phyloP scores from a whole-genome alignment of 768 basidiomycete genomes.

The Boletus vermiculosoides region DNA sequence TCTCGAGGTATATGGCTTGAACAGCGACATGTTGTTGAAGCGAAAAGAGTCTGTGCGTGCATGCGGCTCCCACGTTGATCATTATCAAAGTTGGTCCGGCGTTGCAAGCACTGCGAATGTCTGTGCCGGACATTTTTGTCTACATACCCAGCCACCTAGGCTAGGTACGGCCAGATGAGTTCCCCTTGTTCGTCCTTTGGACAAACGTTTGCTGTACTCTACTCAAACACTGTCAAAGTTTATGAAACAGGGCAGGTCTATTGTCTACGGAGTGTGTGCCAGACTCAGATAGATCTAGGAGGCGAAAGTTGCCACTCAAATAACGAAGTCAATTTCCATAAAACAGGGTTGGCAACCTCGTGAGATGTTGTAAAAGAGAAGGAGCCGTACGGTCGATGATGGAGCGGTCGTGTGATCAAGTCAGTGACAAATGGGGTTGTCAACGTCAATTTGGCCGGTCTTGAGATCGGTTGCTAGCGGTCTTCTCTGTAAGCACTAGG shows the following conservation, averaged over 20 bases:
- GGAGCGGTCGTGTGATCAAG: neutral
- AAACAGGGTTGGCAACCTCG: neutral
- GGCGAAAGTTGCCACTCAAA: neutral
- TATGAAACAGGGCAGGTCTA: neutral
- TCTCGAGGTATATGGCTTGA: constrained; percentile 16
- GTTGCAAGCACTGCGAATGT: too few species aligned
- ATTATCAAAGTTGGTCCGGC: too few species aligned
- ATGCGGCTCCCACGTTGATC: constrained; percentile 2
- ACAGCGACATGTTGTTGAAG: constrained; percentile 4
- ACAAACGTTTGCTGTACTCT: too few species aligned
- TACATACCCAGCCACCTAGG: too few species aligned
- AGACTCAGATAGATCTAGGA: neutral
- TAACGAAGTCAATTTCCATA: neutral
- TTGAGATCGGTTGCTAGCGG: too few species aligned
- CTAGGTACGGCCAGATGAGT: too few species aligned
- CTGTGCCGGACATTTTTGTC: too few species aligned
- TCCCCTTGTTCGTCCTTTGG: too few species aligned
- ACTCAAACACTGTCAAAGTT: neutral
- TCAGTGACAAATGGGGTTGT: neutral
- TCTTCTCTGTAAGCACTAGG: neutral
- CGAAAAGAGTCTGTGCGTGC: neutral
- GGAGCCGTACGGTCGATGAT: neutral
- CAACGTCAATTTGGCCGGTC: neutral
- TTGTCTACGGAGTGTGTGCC: neutral
- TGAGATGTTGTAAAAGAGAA: too few species aligned